phyloP scores from a whole-genome alignment of 768 basidiomycete species.

The Sarcodon sp. region DNA sequence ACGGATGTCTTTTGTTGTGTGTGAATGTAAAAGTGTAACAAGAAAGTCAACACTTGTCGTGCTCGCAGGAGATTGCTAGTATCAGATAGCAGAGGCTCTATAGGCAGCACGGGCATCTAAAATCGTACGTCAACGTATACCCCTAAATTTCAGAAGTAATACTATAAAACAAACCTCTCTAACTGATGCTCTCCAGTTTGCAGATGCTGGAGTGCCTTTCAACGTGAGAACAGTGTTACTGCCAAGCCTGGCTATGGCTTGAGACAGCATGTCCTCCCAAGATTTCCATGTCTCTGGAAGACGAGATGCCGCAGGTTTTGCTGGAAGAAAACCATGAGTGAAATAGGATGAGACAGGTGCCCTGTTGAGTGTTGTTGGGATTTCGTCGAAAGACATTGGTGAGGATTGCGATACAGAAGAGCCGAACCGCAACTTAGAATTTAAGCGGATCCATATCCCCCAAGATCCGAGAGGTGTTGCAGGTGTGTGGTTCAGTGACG shows the following conservation, averaged over 20 bases:
- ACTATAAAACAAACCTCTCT: neutral
- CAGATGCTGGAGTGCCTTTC: neutral
- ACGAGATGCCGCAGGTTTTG: neutral
- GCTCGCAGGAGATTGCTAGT: neutral
- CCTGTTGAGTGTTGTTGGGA: neutral
- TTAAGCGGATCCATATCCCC: no score
- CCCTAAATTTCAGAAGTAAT: neutral
- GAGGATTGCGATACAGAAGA: no score
- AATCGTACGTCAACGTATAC: neutral
- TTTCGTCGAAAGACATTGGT: no score
- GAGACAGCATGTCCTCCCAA: neutral
- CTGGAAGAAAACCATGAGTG: neutral
- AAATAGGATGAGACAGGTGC: neutral
- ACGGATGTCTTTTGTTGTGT: neutral
- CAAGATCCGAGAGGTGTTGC: no score
- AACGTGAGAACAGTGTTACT: neutral
- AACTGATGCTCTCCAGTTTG: neutral
- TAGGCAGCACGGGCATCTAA: neutral
- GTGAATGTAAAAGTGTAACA: neutral
- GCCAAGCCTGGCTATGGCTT: neutral
- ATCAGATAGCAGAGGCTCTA: neutral
- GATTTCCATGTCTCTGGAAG: neutral
- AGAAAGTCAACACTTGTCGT: neutral
- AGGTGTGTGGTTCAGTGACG: no score
- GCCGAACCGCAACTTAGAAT: no score